phyloP scores from a whole-genome alignment of 1,284 basidiomycete species.

The Albatrellus sp. region DNA sequence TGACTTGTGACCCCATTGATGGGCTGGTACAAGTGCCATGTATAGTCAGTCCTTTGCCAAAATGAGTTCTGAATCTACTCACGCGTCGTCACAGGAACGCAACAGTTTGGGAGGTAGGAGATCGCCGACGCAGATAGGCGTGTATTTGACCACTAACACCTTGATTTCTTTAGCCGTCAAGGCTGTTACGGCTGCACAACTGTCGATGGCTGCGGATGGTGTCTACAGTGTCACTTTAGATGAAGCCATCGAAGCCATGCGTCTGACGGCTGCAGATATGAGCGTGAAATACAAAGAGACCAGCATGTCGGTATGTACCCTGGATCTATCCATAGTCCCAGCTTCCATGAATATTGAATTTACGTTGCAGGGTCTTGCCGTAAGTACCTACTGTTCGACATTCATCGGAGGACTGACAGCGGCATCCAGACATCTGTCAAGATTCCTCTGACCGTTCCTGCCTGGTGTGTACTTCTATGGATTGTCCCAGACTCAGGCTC shows the following conservation, averaged over 20 bases:
- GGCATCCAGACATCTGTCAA: slow-evolving; percentile 24
- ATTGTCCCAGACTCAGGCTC: background rate
- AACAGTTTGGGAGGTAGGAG: slow-evolving; percentile 72
- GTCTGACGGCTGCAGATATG: slow-evolving; percentile 82
- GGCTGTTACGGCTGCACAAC: slow-evolving; percentile 84
- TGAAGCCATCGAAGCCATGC: slow-evolving; percentile 94
- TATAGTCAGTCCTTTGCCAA: slow-evolving; percentile 47
- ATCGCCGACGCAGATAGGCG: too few species aligned
- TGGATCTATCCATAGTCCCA: slow-evolving; percentile 2
- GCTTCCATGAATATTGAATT: slow-evolving; percentile 2
- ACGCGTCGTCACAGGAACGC: slow-evolving; percentile 43
- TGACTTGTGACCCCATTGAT: slow-evolving; percentile 90
- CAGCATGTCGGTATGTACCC: slow-evolving; percentile 61
- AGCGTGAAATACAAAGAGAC: slow-evolving; percentile 90
- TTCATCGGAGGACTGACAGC: background rate
- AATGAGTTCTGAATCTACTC: slow-evolving; percentile 1
- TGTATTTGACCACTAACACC: background rate
- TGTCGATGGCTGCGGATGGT: slow-evolving; percentile 85
- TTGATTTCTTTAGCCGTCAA: slow-evolving; percentile 52
- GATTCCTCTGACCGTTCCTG: slow-evolving; percentile 29
- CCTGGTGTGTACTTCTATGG: slow-evolving; percentile 17
- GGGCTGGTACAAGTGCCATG: slow-evolving; percentile 92
- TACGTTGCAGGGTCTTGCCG: slow-evolving; percentile 45
- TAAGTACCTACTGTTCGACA: slow-evolving; percentile 20
- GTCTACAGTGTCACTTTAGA: slow-evolving; percentile 83